These are phyloP conservation scores for Anthostomella pinea DNA, from an alignment of 2,329 filamentous ascomycete genomes.

Conservation along the genomic window DNA sequence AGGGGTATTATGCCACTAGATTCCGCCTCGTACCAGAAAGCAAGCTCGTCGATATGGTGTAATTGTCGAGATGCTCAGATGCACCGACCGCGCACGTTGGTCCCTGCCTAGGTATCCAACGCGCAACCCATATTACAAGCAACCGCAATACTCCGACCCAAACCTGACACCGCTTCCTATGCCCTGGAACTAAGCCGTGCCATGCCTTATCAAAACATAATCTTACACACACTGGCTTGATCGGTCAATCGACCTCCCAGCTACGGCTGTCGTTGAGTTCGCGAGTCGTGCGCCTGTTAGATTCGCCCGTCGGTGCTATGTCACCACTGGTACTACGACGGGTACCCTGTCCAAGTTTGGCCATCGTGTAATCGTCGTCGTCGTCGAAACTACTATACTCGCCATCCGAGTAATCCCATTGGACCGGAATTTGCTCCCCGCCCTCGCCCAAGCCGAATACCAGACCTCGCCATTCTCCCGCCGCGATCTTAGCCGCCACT, in stretches of 20 bases:
- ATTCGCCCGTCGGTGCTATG: conserved; percentile 10
- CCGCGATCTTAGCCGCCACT: conserved; percentile 73
- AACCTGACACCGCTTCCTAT: no score
- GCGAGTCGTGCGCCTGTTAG: conserved; percentile 4
- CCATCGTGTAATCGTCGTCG: conserved; percentile 39
- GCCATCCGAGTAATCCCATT: conserved; percentile 62
- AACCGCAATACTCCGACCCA: no score
- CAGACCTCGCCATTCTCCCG: conserved; percentile 60
- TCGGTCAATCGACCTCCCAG: conserved; percentile 37
- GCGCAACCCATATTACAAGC: no score
- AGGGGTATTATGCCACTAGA: no score
- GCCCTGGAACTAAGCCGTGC: no score
- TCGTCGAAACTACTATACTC: conserved; percentile 55
- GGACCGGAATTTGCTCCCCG: conserved; percentile 53
- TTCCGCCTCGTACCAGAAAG: no score
- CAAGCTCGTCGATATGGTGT: no score
- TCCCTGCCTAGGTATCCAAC: no score
- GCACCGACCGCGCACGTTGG: no score
- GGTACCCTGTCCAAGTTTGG: conserved; percentile 16
- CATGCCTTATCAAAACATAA: no score
- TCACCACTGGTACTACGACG: conserved; percentile 17
- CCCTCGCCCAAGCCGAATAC: conserved; percentile 53
- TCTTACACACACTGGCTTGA: no score
- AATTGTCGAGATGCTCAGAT: no score
- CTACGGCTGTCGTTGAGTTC: conserved; percentile 24